Conservation (phyloP, 768 basidiomycete genomes). For the Wakefieldia striispora region DNA sequence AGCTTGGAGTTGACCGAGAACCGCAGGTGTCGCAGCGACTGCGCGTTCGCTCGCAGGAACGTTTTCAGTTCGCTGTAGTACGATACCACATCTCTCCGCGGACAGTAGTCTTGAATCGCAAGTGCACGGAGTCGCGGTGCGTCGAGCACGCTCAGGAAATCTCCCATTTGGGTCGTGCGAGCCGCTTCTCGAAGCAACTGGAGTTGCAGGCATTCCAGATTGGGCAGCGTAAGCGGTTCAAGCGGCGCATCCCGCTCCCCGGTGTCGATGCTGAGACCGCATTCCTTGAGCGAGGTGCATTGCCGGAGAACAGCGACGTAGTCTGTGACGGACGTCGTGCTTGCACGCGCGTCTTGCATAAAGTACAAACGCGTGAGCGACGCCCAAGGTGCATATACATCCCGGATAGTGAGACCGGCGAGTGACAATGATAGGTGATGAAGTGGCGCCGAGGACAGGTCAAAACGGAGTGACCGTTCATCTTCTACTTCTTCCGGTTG, state of each 20-base stretch:
- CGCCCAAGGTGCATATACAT: constrained; percentile 18
- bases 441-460: constrained; percentile 16
- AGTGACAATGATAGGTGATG: constrained; percentile 18
- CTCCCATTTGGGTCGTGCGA: constrained; percentile 18
- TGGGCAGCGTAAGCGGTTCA: constrained; percentile 12
- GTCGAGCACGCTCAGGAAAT: constrained; percentile 13
- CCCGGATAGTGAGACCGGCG: constrained; percentile 12
- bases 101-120: constrained; percentile 19
- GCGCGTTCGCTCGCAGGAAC: constrained; percentile 13
- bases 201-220: constrained; percentile 16
- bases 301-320: constrained; percentile 19
- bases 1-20: constrained; percentile 18
- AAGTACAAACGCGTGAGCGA: constrained; percentile 21
- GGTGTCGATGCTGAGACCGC: constrained; percentile 15
- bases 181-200: constrained; percentile 15
- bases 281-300: constrained; percentile 23
- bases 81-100: constrained; percentile 5
- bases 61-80: constrained; percentile 15
- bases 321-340: constrained; percentile 18
- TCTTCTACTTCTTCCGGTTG: constrained; percentile 2
- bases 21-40: constrained; percentile 11
- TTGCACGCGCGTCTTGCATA: constrained; percentile 24
- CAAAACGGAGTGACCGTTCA: constrained; percentile 8
- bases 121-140: constrained; percentile 17
- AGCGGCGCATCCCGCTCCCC: constrained; percentile 5